Percentiles rank a stretch among this genome's conserved stretches.
Evolutionary conservation across 2,329 filamentous ascomycete genomes (phyloP).

Genomic region (Ceratocystis cubensis): DNA sequence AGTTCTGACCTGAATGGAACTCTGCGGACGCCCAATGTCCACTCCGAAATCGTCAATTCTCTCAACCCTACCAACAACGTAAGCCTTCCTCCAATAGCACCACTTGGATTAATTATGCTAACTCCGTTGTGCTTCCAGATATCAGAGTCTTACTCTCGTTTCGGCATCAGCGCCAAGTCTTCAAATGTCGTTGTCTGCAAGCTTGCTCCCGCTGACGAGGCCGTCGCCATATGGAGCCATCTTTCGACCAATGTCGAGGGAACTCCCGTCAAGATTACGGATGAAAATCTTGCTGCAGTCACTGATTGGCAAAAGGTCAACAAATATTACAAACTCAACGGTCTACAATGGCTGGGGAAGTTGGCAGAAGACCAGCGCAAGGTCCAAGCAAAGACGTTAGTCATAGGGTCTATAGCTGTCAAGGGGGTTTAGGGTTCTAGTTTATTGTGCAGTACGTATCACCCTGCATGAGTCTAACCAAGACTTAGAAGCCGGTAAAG

Average conservation of each 20-base stretch:
- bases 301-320: slow-evolving; percentile 58
- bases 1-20: slow-evolving; percentile 48
- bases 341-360: slow-evolving; percentile 38
- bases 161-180: slow-evolving; percentile 63
- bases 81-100: slow-evolving; percentile 19
- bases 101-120: not conserved
- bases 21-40: slow-evolving; percentile 70
- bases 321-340: slow-evolving; percentile 78
- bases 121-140: slow-evolving; percentile 45
- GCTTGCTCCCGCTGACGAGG: slow-evolving; percentile 40
- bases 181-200: slow-evolving; percentile 70
- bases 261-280: slow-evolving; percentile 43
- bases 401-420: slow-evolving; percentile 67
- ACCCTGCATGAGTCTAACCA: not conserved
- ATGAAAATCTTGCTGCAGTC: slow-evolving; percentile 45
- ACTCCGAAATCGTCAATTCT: slow-evolving; percentile 75
- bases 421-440: slow-evolving; percentile 35
- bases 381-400: slow-evolving; percentile 52
- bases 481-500: not conserved
- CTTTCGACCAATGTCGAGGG: slow-evolving; percentile 52
- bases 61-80: slow-evolving; percentile 77
- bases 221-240: slow-evolving; percentile 42
- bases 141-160: slow-evolving; percentile 77
- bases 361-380: slow-evolving; percentile 34
- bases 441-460: not conserved